These are phyloP conservation scores for Cardiosporidium cionae DNA, from an alignment of 169 alveolate genomes.

Conservation along the genomic window DNA sequence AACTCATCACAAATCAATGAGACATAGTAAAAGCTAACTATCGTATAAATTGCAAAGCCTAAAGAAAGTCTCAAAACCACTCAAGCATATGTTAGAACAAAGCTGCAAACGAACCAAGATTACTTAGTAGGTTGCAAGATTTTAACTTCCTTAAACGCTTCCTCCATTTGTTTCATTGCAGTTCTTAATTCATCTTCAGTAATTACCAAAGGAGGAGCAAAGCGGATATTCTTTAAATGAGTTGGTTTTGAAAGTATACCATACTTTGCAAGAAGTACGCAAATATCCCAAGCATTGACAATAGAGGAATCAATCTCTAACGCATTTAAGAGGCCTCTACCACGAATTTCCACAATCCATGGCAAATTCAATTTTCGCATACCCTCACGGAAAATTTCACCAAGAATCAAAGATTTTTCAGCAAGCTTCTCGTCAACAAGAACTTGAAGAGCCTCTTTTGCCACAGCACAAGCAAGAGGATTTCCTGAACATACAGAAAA, in stretches of 20 bases:
- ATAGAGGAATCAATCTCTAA: slow-evolving; percentile 58
- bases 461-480: slow-evolving; percentile 77
- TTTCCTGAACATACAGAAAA: slow-evolving; percentile 52
- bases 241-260: slow-evolving; percentile 80
- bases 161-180: slow-evolving; percentile 52
- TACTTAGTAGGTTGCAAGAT: no score
- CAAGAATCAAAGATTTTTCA: slow-evolving; percentile 54
- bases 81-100: no score
- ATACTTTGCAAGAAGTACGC: slow-evolving; percentile 53
- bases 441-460: slow-evolving; percentile 70
- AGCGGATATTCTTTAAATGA: slow-evolving; percentile 72
- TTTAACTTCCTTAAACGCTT: slow-evolving; percentile 40
- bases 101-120: no score
- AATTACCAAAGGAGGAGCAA: slow-evolving; percentile 82
- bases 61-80: no score
- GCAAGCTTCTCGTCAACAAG: slow-evolving; percentile 69
- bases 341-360: slow-evolving; percentile 56
- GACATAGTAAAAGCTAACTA: no score
- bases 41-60: no score
- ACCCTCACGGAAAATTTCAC: not conserved
- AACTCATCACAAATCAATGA: no score
- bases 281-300: slow-evolving; percentile 40
- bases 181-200: slow-evolving; percentile 58
- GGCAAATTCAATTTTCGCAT: slow-evolving; percentile 2
- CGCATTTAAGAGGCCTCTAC: slow-evolving; percentile 81